Percentiles rank a stretch among this genome's conserved stretches.
phyloP scores from a whole-genome alignment of 129 eudicot species.

The Heracleum sosnowskyi region DNA sequence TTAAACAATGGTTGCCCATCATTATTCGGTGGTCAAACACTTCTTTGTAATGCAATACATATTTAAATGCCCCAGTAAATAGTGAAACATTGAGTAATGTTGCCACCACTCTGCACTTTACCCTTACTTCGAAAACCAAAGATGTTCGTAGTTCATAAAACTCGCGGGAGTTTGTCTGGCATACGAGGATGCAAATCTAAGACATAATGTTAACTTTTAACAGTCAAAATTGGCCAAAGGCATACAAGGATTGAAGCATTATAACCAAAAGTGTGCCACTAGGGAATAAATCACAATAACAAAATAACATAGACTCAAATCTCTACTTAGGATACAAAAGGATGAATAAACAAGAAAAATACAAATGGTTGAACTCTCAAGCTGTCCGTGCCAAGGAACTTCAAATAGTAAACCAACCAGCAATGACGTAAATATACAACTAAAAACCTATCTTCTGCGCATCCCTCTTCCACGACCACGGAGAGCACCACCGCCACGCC shows the following conservation, averaged over 20 bases:
- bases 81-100: not conserved
- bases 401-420: not conserved
- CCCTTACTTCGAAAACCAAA: not conserved
- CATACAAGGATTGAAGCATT: not conserved
- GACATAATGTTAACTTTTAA: not conserved
- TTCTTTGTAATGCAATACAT: not conserved
- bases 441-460: constrained; percentile 51
- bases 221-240: not conserved
- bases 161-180: not conserved
- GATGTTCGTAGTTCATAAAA: too few relatives aligned
- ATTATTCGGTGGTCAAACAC: too few relatives aligned
- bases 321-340: not conserved
- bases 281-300: not conserved
- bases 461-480: constrained; percentile 86
- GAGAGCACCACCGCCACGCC: constrained; percentile 49
- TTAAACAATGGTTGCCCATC: too few relatives aligned
- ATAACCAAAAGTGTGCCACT: not conserved
- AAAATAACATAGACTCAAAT: not conserved
- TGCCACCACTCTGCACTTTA: not conserved
- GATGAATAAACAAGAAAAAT: not conserved
- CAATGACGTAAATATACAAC: not conserved
- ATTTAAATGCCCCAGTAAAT: too few relatives aligned
- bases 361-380: not conserved
- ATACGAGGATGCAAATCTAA: not conserved
- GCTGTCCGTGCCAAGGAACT: not conserved